phyloP scores from a whole-genome alignment of 2,329 filamentous ascomycete species.

The Phyllosticta citribraziliensis region DNA sequence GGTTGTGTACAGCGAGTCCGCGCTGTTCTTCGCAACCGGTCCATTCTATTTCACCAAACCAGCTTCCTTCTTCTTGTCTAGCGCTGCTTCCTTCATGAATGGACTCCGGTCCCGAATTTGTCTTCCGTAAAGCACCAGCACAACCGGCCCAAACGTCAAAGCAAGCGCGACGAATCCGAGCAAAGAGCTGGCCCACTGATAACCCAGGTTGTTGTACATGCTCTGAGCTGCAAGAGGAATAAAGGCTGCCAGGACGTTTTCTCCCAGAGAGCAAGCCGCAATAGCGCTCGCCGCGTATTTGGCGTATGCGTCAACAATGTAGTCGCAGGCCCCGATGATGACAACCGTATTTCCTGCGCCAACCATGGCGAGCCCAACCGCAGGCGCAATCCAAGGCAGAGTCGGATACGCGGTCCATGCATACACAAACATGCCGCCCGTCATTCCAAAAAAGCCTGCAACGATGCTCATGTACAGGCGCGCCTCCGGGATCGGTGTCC shows the following conservation, averaged over 20 bases:
- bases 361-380: constrained; percentile 38
- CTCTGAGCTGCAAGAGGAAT: constrained; percentile 37
- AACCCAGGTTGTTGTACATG: constrained; percentile 40
- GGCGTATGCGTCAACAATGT: constrained; percentile 41
- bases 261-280: constrained; percentile 38
- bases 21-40: not conserved
- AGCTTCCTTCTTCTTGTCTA: not conserved
- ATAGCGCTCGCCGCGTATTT: constrained; percentile 42
- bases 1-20: not conserved
- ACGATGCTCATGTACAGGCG: constrained; percentile 35
- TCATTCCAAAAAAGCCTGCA: constrained; percentile 36
- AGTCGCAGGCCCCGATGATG: constrained; percentile 37
- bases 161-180: constrained; percentile 35
- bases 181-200: constrained; percentile 40
- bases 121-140: constrained; percentile 34
- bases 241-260: constrained; percentile 40
- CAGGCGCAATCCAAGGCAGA: constrained; percentile 39
- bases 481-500: constrained; percentile 28
- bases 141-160: constrained; percentile 36
- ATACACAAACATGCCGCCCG: constrained; percentile 42
- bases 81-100: constrained; percentile 26
- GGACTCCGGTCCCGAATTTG: constrained; percentile 30
- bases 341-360: constrained; percentile 42
- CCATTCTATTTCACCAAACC: not conserved
- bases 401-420: constrained; percentile 38